Base-by-base conservation (phyloP, 495 filamentous ascomycete genomes). In the Aspergillus avenaceus region DNA sequence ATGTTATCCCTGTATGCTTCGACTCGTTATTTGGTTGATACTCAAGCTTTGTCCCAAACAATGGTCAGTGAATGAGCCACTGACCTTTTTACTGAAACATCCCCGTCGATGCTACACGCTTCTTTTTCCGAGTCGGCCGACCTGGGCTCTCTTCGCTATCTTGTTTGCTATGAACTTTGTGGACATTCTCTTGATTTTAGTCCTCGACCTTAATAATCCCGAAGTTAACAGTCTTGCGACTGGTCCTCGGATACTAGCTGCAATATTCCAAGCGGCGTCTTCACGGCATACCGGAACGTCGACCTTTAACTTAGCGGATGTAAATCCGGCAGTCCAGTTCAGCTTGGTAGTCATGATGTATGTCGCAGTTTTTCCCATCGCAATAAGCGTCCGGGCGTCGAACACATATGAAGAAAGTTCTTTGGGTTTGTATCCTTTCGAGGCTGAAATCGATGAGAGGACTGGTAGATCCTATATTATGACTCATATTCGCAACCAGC, bases 1-100 rank as follows among this genome's bases (percentile, higher is more conserved):
- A 0, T 84, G 84, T 8, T 93, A 90, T 52, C 89, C 89, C 2
- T 82, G 88, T 60, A 80, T 90, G 73, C 74, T 95, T 19, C 84
- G 89, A 18, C 82, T 90, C 60, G 71, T 84, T 50, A 91, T 95
- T 28, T 95, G 89, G 89, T 50, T 80, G 7, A 60, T 69, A 29
- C 82, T 75, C 21, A 75, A 77, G 29, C 46, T 79, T 24, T 72
- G 75, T 13, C 81, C 84, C 9, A 40, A 54, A 16, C 27, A 52
- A 2, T 65, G 61, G n/a, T 62, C 61, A 3, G 47, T 60, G 2
- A 60, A 59, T 47, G 58, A 70, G 13, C 66, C 57, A 3, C 61
- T 84, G 9, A 61, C 63, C 22, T 85, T 84, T 49, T 59, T 84
- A 3, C 72, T 84, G 23, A 76, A 80, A 47, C 79, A 85, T 52